Percentiles rank a stretch among this genome's conserved stretches.
phyloP scores from a whole-genome alignment of 139 green algal genomes.

The Coelastrella sp. region DNA sequence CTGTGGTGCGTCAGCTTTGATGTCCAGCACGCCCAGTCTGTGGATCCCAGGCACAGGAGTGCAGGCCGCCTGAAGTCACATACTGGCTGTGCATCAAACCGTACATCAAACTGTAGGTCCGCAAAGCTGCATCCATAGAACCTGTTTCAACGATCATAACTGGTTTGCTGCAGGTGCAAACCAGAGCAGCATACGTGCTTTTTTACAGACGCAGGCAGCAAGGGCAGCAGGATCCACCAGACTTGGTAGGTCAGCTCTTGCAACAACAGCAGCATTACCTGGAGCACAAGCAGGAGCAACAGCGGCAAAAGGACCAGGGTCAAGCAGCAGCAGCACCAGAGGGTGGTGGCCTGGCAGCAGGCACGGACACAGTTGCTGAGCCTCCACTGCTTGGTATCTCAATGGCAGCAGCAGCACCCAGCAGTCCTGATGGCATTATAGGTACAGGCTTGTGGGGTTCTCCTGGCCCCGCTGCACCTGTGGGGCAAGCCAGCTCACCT shows the following conservation, averaged over 20 bases:
- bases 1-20: background rate
- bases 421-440: background rate
- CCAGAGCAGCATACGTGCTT: constrained; percentile 90
- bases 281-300: constrained; percentile 26
- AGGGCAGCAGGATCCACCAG: constrained; percentile 50
- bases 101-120: background rate
- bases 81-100: too few species aligned
- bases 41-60: too few species aligned
- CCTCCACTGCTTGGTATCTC: background rate
- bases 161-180: constrained; percentile 46
- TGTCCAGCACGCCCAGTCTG: too few species aligned
- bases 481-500: background rate
- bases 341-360: background rate
- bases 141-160: background rate
- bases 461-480: background rate
- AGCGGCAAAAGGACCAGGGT: constrained; percentile 16
- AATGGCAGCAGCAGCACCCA: background rate
- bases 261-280: constrained; percentile 30
- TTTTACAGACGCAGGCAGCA: constrained; percentile 86
- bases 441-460: background rate
- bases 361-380: constrained; percentile 15
- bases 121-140: background rate
- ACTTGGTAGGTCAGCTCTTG: constrained; percentile 37
- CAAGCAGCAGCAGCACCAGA: background rate
- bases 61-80: background rate